Evolutionary conservation across 257 asterid species (phyloP), one percentile per base, ranked within the genome.

Genomic region (Leptodermis oblonga): DNA sequence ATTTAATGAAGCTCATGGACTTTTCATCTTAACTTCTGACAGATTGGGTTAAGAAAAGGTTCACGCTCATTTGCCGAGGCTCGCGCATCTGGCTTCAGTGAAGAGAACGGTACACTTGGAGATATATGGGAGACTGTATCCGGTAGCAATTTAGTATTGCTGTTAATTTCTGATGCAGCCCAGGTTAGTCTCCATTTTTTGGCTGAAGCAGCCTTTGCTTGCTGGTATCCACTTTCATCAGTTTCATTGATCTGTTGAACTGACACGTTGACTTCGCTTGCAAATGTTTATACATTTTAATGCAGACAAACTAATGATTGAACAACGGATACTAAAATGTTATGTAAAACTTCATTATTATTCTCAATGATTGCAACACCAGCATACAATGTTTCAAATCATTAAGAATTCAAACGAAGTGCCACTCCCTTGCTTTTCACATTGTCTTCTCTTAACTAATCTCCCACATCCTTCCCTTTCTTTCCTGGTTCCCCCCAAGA

Each of bases 31-130:
- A 41, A 25, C 67, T 75, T 70, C 65, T 41, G 74, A 70, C 83
- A 93, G 98, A 82, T 93, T 81, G 98, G 98, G 79, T 77, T 93
- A 82, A 86, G 98, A 78, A 90, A 86, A 86, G 97, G 98, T 52
- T 93, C 98, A 53, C 80, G 87, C 28, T 93, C 98, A 62, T 88
- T 87, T 80, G 87, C 84, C 30, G 98, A 93, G 77, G 98, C 98
- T 25, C 96, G 95, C 68, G 77, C 82, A 60, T 83, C 95, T 75
- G 98, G 98, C 39, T 93, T 93, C 60, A 79, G 92, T 11, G 98
- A 93, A 82, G 98, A 93, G 81, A 86, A 61, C 60, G 98, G 97
- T 26, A 90, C 94, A 63, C 85, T 93, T n/a, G 98, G 98, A 62
- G 98, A 93, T 80, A 90, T 93, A 36, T 93, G 81, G 73, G 98